Base-by-base conservation (phyloP, 441 rosid species). In the Corymbia calophylla region DNA sequence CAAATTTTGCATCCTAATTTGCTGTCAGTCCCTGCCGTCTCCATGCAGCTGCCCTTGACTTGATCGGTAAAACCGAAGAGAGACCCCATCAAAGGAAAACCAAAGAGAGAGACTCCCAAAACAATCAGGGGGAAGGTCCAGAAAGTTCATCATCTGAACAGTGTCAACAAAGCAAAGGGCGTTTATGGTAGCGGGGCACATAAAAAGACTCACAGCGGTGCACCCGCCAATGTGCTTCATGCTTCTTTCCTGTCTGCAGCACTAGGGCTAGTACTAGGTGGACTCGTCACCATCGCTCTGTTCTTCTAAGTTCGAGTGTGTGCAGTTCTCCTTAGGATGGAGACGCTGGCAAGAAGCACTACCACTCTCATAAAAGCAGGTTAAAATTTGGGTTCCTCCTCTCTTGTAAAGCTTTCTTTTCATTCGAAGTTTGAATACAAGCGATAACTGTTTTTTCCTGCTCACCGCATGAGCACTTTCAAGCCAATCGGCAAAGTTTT, bases 161-260 rank as follows among this genome's bases (percentile, higher is more conserved):
- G 64, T 47, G 87, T 86, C 53, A 27, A 56, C 29, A 90, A 86
- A n/a, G 89, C 68, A 53, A 73, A 73, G 84, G 93, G 92, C 60
- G 91, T 82, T 55, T 90, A 92, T 87, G 94, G 94, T 16, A 95
- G 95, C 56, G 95, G 91, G 39, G 92, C 95, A 32, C 92, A 89
- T 51, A 21, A 88, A 19, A 39, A 23, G 51, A 91, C 66, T 44
- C 92, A 86, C 89, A 92, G 87, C 15, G 92, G 87, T 87, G 92
- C 94, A 39, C 62, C 86, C 60, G 27, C 94, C 19, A 85, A 86
- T 3, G 53, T 88, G 23, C 31, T 88, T 86, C 91, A 29, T 84
- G 88, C 94, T 32, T 91, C 93, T 88, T 88, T 92, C 68, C 82
- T 89, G 53, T 27, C 89, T 60, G 53, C 86, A 29, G 44, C 82